Evolutionary conservation across 1,284 basidiomycete species (phyloP).

Genomic region (Naganishia sp.): DNA sequence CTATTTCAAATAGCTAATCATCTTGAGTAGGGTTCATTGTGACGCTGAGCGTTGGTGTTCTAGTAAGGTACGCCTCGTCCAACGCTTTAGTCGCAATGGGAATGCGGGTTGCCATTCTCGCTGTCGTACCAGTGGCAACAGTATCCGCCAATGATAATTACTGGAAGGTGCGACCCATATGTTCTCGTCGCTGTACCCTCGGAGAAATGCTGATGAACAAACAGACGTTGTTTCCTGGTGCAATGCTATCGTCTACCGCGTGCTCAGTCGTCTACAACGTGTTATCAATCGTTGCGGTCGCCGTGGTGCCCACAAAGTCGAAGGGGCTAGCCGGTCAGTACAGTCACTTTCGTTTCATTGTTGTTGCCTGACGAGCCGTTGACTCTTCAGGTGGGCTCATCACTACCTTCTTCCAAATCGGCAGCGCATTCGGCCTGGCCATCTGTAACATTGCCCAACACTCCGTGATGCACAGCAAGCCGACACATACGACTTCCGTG

Average conservation of each 20-base stretch:
- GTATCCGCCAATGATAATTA: background rate
- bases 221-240: slow-evolving; percentile 2
- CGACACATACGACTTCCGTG: no score
- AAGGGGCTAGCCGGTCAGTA: slow-evolving; percentile 9
- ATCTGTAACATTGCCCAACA: slow-evolving; percentile 14
- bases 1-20: no score
- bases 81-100: background rate
- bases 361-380: background rate
- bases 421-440: background rate
- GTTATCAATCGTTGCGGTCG: background rate
- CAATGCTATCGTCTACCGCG: background rate
- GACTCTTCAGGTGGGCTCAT: slow-evolving; percentile 1
- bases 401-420: slow-evolving; percentile 12
- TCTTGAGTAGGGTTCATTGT: background rate
- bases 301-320: background rate
- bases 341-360: background rate
- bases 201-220: no score
- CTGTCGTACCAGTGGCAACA: background rate
- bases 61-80: background rate
- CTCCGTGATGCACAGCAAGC: background rate
- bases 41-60: background rate
- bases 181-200: no score
- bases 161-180: slow-evolving; percentile 1
- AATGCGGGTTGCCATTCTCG: background rate
- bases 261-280: slow-evolving; percentile 12